Evolutionary conservation across 139 green algal species (phyloP), one percentile per base, ranked within the genome.

Genomic region (Asterochloris sp.): DNA sequence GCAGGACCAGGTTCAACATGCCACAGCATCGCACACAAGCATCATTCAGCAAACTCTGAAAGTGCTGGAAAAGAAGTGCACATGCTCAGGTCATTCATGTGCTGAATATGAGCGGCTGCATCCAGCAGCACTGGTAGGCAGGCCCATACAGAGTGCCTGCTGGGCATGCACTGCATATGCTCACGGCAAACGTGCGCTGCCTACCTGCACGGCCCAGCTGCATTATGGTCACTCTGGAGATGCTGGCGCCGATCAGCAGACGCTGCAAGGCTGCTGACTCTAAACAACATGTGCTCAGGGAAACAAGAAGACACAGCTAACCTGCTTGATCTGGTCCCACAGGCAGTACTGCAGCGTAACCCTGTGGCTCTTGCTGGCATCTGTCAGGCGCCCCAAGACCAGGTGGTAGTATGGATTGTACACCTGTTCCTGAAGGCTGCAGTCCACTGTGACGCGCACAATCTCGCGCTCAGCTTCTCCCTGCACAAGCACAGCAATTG

Each of bases 341-440:
- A 98, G 60, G 86, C 88, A 92, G 85, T 91, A 98, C 86, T 91
- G 92, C 78, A 93, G 79, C 47, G 86, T 95, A 73, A 95, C 86
- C 75, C 88, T 90, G 86, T 96, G 91, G 0, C 74, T 61, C 80
- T 92, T 91, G 62, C 83, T 83, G 15, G 83, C 78, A 21, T 80
- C 71, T n/a, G 85, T 87, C 63, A 98, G 86, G 29, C 87, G 80
- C 16, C 78, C 66, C 66, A 92, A 86, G 71, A 98, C 82, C 38
- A 87, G 83, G 14, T 84, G 83, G 80, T 98, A 98, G 91, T 96
- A 98, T 0, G 91, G 88, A 85, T 98, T 98, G 84, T 87, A 98
- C 17, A 74, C 80, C 21, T 76, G 76, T 28, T 89, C 85, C 85
- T 95, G 89, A 78, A 97, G 85, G 85, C 89, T 93, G 88, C 94